Base-by-base conservation (phyloP, 2,329 filamentous ascomycete species). In the Balansia obtecta region DNA sequence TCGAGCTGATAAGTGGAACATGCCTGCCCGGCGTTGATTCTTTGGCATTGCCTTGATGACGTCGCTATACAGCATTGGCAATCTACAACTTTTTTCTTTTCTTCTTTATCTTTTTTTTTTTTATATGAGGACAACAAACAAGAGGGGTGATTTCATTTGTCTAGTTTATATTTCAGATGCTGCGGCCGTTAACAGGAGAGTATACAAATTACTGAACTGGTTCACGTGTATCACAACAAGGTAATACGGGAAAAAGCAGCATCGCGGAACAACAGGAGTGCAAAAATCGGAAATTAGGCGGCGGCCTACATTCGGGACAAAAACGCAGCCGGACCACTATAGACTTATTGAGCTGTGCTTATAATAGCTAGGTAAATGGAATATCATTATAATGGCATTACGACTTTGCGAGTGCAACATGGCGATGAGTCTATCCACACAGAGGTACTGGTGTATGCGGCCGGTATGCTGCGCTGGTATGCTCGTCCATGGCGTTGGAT, bases 1-100 rank as follows among this genome's bases (percentile, higher is more conserved):
- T 60, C 72, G 76, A 32, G 64, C 68, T 22, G 77, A 82, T 12
- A 51, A 50, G 22, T 53, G 51, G 51, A 46, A 43, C 11, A 43
- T 53, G 51, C 40, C 51, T 15, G 39, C 45, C 38, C 40, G 34
- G 11, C 51, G 22, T 33, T 49, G 43, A 20, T 27, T n/a, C 7
- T 38, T 27, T 37, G 44, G 16, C 46, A 20, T 8, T n/a, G 20
- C 27, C 41, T 15, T 52, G 50, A 52, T 40, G 40, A 38, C 37
- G 50, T 37, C 2, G 41, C 22, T 9, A 49, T 27, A 46, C 18
- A 27, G n/a, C 8, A 16, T 38, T 33, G 20, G 15, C 33, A 22
- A 16, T 45, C 15, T 16, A 5, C 11, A 40, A 33, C n/a, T 34
- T 48, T 32, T 12, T 32, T 33, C n/a, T n/a, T n/a, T n/a, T n/a